Conservation (phyloP, 2,329 filamentous ascomycete species). For the Fusarium concolor region DNA sequence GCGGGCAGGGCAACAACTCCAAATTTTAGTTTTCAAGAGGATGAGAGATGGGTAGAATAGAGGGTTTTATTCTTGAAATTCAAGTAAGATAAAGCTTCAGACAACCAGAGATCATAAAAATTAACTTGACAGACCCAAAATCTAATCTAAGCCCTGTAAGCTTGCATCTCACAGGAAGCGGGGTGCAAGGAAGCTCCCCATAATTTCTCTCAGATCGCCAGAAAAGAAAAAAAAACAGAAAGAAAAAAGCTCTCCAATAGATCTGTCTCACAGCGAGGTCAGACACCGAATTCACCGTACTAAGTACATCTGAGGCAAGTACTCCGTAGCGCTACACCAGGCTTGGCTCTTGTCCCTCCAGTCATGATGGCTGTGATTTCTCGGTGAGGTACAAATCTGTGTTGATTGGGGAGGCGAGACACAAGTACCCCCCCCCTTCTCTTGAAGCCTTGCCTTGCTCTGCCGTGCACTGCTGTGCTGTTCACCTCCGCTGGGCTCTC, state of each 20-base stretch:
- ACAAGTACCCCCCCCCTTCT: conserved; percentile 21
- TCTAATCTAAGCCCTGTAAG: background rate
- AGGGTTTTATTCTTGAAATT: background rate
- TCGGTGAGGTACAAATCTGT: conserved; percentile 36
- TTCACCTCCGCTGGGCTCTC: background rate
- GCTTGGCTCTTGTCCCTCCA: conserved; percentile 29
- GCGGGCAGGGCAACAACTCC: conserved; percentile 25
- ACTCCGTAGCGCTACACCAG: conserved; percentile 38
- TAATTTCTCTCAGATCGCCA: conserved; percentile 40
- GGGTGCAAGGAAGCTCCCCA: conserved; percentile 42
- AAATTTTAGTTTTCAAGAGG: background rate
- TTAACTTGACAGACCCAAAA: background rate
- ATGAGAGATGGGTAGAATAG: background rate
- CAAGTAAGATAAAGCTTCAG: rapidly evolving
- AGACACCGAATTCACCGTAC: conserved; percentile 32
- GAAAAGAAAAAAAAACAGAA: conserved; percentile 21
- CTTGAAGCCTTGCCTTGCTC: background rate
- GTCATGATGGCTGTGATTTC: conserved; percentile 35
- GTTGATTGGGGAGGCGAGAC: conserved; percentile 32
- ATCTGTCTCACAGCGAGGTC: conserved; percentile 27
- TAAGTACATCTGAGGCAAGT: conserved; percentile 38
- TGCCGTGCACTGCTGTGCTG: background rate
- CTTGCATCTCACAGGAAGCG: conserved; percentile 32
- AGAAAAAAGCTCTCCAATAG: conserved; percentile 10
- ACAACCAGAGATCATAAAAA: background rate